Evolutionary conservation across 2,329 filamentous ascomycete species (phyloP), one percentile per base, ranked within the genome.

Genomic region (Talaromyces amestolkiae): DNA sequence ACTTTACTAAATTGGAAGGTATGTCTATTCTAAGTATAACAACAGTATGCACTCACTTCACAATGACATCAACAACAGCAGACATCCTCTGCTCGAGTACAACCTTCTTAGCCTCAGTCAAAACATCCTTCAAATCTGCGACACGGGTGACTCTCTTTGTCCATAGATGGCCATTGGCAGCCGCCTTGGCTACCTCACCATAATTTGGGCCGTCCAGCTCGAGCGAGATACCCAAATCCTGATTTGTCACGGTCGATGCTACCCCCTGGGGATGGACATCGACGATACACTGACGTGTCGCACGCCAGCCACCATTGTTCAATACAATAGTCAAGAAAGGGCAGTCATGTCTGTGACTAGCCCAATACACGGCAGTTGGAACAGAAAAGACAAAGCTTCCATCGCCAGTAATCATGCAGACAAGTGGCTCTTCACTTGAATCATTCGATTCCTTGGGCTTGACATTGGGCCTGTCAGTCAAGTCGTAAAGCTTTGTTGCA

Each of bases 251-350:
- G 0, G 62, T 59, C 4, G 37, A 65, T 15, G 68, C 69, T 33
- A 68, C 49, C 13, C 69, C 69, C 17, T 47, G 53, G n/a, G 69
- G 69, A 64, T 70, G 69, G 22, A 70, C 69, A 51, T 70, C 69
- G 15, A 43, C 66, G 15, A 70, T 58, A 39, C 69, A 70, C 53
- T 70, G 68, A 3, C 69, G 58, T 6, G 69, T 88, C 1, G 87
- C 87, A 68, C 89, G 87, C 88, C 87, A 90, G 27, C 88, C 87
- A 72, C 87, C 84, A 69, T 90, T 90, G 71, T 90, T 90, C 61
- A 90, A 73, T 17, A 90, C 85, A 56, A 90, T 84, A 0, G 86
- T 87, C 37, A 90, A 75, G 24, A 89, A 81, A 0, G 88, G 87
- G 60, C 89, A 87, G 2, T 83, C 80, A 72, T 90, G 89, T 39